Evolutionary conservation across 768 basidiomycete genomes (phyloP), one percentile per base, ranked within the genome.

Genomic region (Xanthoconium stramineum): DNA sequence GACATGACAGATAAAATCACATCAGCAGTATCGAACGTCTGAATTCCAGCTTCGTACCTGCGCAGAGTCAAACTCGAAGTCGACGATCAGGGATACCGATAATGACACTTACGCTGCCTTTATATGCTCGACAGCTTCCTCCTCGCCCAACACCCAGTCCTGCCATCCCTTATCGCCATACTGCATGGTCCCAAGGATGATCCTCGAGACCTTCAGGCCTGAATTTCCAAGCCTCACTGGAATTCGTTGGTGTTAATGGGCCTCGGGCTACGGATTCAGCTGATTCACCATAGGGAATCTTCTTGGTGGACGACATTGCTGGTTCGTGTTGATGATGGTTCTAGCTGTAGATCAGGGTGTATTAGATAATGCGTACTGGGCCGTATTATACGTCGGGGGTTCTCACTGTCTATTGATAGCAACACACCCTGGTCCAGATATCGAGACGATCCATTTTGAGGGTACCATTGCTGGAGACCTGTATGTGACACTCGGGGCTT

Each of bases 121-220:
- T 35, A 83, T 73, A 52, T 82, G 76, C 50, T 82, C 61, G 12
- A 78, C 50, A 0, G 74, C 70, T 49, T 77, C 70, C 50, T 78
- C 78, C 56, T 82, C 79, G 3, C 73, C 75, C 24, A 80, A 58
- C 9, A 83, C 75, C 83, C 83, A 84, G 5, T 67, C 63, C 60
- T 81, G 76, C 80, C 83, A 85, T 13, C 79, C 74, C 13, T 77
- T 71, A 33, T 64, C 50, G 19, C 70, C 79, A 48, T 78, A 81
- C 39, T 72, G 70, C 78, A 78, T 79, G 44, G 75, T 75, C 1
- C 82, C 81, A 2, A 83, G 70, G 45, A 81, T 80, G 52, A 80
- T 69, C 61, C 67, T 75, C 14, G 81, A 82, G 9, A 84, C 75
- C 65, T 83, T 76, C 29, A 79, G 62, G 14, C 81, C 82, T 0